A percentile compares a stretch with the other conserved stretches of the same genome.
phyloP scores from a whole-genome alignment of 345 rosid genomes.

The Theobroma cacao region DNA sequence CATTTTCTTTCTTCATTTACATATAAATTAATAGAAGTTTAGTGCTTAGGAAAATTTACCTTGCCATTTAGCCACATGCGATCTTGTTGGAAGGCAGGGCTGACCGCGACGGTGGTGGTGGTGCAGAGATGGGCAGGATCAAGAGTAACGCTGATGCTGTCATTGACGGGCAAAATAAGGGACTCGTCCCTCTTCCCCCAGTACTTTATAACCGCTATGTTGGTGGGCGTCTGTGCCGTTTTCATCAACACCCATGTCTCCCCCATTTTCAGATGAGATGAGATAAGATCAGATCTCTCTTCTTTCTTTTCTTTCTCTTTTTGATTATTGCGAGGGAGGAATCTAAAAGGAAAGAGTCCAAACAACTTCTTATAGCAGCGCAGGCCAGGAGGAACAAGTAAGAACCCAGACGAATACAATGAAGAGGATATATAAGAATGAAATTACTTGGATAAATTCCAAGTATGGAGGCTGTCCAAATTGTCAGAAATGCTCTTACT shows the following conservation, averaged over 20 bases:
- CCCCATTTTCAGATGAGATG: constrained; percentile 35
- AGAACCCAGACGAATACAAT: not conserved
- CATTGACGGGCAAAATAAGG: constrained; percentile 90
- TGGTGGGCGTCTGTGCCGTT: constrained; percentile 94
- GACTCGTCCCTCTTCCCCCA: constrained; percentile 96
- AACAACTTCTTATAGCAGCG: not conserved
- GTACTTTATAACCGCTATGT: constrained; percentile 94
- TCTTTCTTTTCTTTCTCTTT: not conserved
- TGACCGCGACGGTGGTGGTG: constrained; percentile 89
- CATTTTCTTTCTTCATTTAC: not conserved
- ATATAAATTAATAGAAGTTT: not conserved
- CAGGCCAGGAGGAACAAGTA: not conserved
- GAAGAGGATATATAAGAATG: not conserved
- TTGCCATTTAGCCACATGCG: constrained; percentile 99
- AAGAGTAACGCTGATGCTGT: constrained; percentile 90
- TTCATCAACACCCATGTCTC: constrained; percentile 70
- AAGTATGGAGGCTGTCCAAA: not conserved
- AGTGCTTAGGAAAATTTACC: constrained; percentile 45
- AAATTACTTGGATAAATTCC: not conserved
- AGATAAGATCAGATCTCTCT: not conserved
- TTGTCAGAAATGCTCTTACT: too few relatives aligned
- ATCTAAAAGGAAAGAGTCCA: not conserved
- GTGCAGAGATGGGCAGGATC: constrained; percentile 95
- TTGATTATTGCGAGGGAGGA: not conserved
- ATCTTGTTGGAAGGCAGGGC: constrained; percentile 77